Evolutionary conservation across 805 yeast genomes (phyloP).

Genomic region (Yarrowia yakushimensis): DNA sequence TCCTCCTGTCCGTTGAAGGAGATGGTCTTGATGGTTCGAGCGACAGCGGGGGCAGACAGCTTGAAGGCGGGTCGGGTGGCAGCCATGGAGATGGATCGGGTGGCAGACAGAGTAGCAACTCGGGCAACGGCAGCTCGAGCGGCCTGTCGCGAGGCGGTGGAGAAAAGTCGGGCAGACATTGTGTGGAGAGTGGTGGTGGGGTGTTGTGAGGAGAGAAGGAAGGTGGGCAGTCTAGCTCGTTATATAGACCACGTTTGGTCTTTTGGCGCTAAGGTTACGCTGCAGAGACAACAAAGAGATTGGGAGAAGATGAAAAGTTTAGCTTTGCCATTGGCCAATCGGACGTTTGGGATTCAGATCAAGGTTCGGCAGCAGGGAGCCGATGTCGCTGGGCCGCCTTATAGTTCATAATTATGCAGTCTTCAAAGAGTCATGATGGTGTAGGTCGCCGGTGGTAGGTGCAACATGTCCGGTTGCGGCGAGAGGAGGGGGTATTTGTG

Average conservation of each 20-base stretch:
- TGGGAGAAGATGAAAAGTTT: neutral
- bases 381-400: neutral
- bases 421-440: neutral
- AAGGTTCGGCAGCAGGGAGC: constrained; percentile 12
- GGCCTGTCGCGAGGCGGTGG: constrained; percentile 40
- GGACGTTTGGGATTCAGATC: neutral
- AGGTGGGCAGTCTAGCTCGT: neutral
- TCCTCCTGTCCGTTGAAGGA: constrained; percentile 87
- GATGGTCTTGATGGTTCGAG: constrained; percentile 93
- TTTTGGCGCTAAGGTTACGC: neutral
- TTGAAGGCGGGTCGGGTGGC: constrained; percentile 42
- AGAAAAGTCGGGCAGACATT: constrained; percentile 25
- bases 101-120: constrained; percentile 42
- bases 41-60: constrained; percentile 53
- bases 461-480: too few relatives aligned
- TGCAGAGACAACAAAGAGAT: neutral
- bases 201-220: neutral
- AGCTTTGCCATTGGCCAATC: constrained; percentile 9
- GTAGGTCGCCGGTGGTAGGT: too few relatives aligned
- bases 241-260: constrained; percentile 3
- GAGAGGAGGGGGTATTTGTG: too few relatives aligned
- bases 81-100: constrained; percentile 60
- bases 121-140: constrained; percentile 47
- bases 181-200: neutral
- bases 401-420: neutral